Base-by-base conservation (phyloP, 139 green algal species). In the Trebouxia sp. region DNA sequence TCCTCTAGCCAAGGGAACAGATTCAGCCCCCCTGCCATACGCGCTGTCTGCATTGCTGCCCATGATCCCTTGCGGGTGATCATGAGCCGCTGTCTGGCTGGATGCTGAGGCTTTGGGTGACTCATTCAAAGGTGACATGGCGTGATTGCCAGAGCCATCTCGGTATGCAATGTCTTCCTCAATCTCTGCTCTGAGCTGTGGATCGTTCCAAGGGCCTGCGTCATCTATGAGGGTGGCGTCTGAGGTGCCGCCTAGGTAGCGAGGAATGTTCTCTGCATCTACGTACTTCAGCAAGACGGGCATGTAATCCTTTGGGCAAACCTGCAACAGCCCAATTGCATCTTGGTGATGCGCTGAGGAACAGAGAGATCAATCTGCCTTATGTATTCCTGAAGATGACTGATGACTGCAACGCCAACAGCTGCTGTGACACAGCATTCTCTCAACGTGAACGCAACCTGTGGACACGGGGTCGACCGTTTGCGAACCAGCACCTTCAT, bases 181-280 rank as follows among this genome's bases (percentile, higher is more conserved):
- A 1, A 92, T 65, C 42, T 78, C 75, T 2, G 80, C 81, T n/a
- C 90, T 51, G 6, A 92, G 69, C n/a, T 88, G 78, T 0, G 86
- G 75, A 76, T 97, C 87, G 39, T 91, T 88, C 94, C 94, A 97
- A 30, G 93, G 91, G 5, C 94, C 94, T 30, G 91, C 78, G 75
- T 97, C 94, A 42, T 96, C 93, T 65, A 96, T 76, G 51, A 97
- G 86, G 8, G 93, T 92, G 41, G 88, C 83, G 0, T 74, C 75
- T 51, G 65, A 83, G 53, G 83, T 91, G 42, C 87, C 94, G 0
- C 94, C 94, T 28, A 97, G 85, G 80, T 92, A 96, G 9, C 91
- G 89, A 0, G 92, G 93, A 37, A 98, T 86, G 82, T 88, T 90
- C 11, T 97, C 93, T 0, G 72, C 28, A 8, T 95, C 91, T 22